phyloP scores from a whole-genome alignment of 768 basidiomycete genomes.

The Leccinum variicolor region DNA sequence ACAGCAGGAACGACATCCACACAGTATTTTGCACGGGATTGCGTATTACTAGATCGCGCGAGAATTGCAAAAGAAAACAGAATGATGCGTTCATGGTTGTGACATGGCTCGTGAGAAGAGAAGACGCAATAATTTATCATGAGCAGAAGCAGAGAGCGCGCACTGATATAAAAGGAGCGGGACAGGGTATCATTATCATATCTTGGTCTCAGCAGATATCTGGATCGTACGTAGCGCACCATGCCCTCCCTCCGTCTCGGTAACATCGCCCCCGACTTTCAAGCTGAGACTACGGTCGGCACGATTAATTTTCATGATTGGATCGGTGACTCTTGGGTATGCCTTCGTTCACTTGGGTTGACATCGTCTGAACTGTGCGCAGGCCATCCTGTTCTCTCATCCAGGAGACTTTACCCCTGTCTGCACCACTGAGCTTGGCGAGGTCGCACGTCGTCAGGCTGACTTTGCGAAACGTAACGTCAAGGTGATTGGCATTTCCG shows the following conservation, averaged over 20 bases:
- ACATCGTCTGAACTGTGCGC: neutral
- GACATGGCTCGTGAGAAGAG: constrained; percentile 53
- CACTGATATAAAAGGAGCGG: constrained; percentile 6
- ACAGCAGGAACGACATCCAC: constrained; percentile 90
- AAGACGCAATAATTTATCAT: constrained; percentile 51
- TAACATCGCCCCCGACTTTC: constrained; percentile 86
- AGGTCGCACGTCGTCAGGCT: constrained; percentile 80
- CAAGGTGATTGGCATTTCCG: constrained; percentile 91
- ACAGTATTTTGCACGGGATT: constrained; percentile 86
- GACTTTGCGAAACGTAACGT: constrained; percentile 89
- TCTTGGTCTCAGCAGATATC: neutral
- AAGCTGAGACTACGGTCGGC: constrained; percentile 85
- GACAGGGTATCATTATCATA: constrained; percentile 1
- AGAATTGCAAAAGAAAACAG: constrained; percentile 9
- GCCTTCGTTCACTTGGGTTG: constrained; percentile 14
- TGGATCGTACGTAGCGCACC: constrained; percentile 4
- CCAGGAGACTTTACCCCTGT: constrained; percentile 92
- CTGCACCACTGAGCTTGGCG: constrained; percentile 96
- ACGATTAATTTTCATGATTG: constrained; percentile 91
- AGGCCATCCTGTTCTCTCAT: constrained; percentile 92
- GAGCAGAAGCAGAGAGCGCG: neutral
- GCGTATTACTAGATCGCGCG: constrained; percentile 69
- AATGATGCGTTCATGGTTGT: neutral
- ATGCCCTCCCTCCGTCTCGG: constrained; percentile 73
- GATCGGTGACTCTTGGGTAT: constrained; percentile 85